Evolutionary conservation across 495 filamentous ascomycete species (phyloP).

Genomic region (Hypoxylon crocopeplum): DNA sequence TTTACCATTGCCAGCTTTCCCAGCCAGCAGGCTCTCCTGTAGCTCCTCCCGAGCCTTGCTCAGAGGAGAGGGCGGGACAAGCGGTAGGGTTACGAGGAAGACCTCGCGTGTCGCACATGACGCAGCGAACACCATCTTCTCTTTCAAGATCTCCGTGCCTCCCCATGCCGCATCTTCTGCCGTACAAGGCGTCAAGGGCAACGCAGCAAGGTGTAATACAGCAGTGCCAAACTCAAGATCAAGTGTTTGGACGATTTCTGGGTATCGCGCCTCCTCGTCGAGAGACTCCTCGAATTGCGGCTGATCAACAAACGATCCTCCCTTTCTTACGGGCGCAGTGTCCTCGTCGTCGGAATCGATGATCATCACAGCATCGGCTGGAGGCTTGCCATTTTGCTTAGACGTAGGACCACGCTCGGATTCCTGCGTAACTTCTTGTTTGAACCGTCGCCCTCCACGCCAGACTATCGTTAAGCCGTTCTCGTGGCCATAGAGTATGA

Average conservation of each 20-base stretch:
- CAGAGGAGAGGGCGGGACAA: constrained; percentile 72
- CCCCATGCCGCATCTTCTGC: constrained; percentile 59
- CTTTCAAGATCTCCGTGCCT: constrained; percentile 64
- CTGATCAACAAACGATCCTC: constrained; percentile 48
- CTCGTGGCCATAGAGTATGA: constrained; percentile 83
- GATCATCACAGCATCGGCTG: constrained; percentile 72
- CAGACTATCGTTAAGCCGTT: constrained; percentile 79
- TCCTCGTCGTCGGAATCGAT: constrained; percentile 82
- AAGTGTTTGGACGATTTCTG: constrained; percentile 66
- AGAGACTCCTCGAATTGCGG: constrained; percentile 55
- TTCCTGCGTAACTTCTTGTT: constrained; percentile 45
- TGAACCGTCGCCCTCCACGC: constrained; percentile 77
- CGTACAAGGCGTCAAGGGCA: constrained; percentile 55
- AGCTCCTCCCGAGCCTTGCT: constrained; percentile 59
- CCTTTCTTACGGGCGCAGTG: constrained; percentile 21
- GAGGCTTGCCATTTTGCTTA: constrained; percentile 48
- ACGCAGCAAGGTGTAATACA: constrained; percentile 65
- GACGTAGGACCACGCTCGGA: constrained; percentile 44
- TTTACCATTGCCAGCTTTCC: constrained; percentile 58
- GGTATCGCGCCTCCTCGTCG: constrained; percentile 52
- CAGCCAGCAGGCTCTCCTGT: constrained; percentile 50
- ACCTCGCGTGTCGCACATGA: constrained; percentile 74
- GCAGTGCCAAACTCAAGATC: constrained; percentile 71
- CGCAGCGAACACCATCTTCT: constrained; percentile 72
- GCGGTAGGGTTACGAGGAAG: constrained; percentile 73